phyloP scores from a whole-genome alignment of 768 basidiomycete genomes.

The Suillus weaverae region DNA sequence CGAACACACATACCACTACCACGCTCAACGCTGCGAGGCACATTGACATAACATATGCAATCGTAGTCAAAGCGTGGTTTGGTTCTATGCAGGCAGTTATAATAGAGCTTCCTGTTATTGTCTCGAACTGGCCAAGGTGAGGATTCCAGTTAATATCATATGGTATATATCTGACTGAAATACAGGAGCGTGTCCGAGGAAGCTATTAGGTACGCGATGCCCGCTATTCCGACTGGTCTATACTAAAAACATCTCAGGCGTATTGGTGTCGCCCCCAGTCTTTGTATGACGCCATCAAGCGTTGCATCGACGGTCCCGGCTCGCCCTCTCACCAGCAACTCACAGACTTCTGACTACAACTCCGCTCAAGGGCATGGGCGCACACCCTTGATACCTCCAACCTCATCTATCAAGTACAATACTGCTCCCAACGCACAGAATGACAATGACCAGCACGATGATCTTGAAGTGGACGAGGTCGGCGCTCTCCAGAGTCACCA shows the following conservation, averaged over 20 bases:
- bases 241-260: conserved; percentile 34
- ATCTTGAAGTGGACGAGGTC: conserved; percentile 21
- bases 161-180: conserved; percentile 8
- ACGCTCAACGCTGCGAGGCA: conserved; percentile 81
- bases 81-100: conserved; percentile 62
- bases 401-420: conserved; percentile 27
- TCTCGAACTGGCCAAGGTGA: conserved; percentile 86
- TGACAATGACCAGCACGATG: conserved; percentile 13
- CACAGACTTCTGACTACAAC: conserved; percentile 16
- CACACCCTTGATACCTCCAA: conserved; percentile 12
- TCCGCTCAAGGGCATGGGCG: conserved; percentile 14
- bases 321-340: conserved; percentile 24
- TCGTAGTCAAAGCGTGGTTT: conserved; percentile 76
- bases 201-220: conserved; percentile 49
- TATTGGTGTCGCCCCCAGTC: conserved; percentile 48
- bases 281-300: conserved; percentile 34
- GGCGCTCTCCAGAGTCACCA: conserved; percentile 20
- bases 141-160: conserved; percentile 24
- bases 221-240: background rate
- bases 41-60: conserved; percentile 81
- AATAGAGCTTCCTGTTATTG: conserved; percentile 76
- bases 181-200: conserved; percentile 70
- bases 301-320: conserved; percentile 30
- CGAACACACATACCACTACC: conserved; percentile 73
- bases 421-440: conserved; percentile 29